These are phyloP conservation scores for Leptomonas pyrrhocoris DNA, from an alignment of 208 protist genomes.

Conservation along the genomic window DNA sequence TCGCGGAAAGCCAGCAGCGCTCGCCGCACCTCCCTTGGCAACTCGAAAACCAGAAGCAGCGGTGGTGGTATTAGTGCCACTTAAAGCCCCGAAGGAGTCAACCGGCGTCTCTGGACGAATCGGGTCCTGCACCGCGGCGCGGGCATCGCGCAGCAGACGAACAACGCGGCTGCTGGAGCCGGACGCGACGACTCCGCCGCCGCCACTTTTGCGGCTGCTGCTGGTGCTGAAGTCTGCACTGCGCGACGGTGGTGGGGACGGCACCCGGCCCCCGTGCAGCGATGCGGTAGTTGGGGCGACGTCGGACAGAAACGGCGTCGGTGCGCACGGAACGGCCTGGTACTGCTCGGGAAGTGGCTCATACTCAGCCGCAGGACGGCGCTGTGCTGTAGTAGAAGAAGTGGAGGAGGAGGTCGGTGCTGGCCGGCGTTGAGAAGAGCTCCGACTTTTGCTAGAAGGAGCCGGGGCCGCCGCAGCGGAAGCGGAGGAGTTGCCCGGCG, in stretches of 20 bases:
- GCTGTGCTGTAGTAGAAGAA: neutral
- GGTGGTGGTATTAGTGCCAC: too few relatives aligned
- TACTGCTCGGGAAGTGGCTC: slow-evolving; percentile 28
- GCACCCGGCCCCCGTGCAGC: slow-evolving; percentile 4
- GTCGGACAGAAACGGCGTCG: slow-evolving; percentile 1
- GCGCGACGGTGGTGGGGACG: slow-evolving; percentile 7
- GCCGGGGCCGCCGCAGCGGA: neutral
- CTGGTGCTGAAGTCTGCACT: neutral
- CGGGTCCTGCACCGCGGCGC: slow-evolving; percentile 51
- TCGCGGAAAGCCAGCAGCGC: neutral
- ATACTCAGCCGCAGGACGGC: slow-evolving; percentile 8
- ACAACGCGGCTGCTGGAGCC: slow-evolving; percentile 49
- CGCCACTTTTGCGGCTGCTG: neutral
- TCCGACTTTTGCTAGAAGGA: neutral
- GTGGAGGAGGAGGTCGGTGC: neutral
- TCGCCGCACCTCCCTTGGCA: neutral
- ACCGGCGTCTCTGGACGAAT: slow-evolving; percentile 63
- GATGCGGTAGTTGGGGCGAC: neutral
- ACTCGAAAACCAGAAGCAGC: neutral
- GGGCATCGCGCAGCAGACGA: slow-evolving; percentile 63
- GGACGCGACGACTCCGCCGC: slow-evolving; percentile 14
- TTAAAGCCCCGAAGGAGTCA: slow-evolving; percentile 9
- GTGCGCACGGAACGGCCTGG: slow-evolving; percentile 3
- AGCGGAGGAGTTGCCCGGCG: neutral
- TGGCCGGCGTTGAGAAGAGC: slow-evolving; percentile 8